phyloP scores from a whole-genome alignment of 2,329 filamentous ascomycete genomes.

The Aspergillus cejpii region DNA sequence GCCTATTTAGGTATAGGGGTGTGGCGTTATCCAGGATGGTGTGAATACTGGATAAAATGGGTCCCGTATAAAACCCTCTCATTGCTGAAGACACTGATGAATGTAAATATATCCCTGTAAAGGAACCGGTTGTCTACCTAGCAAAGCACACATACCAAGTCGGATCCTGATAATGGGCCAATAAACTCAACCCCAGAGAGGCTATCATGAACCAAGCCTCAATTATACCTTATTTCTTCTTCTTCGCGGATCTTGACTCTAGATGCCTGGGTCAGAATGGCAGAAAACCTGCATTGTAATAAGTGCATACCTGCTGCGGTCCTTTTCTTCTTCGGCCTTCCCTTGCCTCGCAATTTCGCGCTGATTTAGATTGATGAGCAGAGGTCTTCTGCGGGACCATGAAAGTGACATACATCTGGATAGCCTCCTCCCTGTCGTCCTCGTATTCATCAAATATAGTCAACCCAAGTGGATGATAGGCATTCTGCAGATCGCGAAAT shows the following conservation, averaged over 20 bases:
- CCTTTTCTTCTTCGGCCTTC: slow-evolving; percentile 82
- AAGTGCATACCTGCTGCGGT: slow-evolving; percentile 41
- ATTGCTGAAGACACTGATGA: no score
- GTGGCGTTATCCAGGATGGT: no score
- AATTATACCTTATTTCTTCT: slow-evolving; percentile 28
- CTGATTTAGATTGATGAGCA: slow-evolving; percentile 37
- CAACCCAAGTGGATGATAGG: slow-evolving; percentile 58
- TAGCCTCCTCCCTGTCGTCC: slow-evolving; percentile 65
- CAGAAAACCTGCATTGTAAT: background rate
- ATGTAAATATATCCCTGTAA: no score
- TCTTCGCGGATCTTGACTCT: slow-evolving; percentile 26
- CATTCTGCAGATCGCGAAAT: slow-evolving; percentile 64
- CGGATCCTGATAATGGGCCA: no score
- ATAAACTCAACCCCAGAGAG: no score
- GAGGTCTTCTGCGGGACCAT: background rate
- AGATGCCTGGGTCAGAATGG: background rate
- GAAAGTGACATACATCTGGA: slow-evolving; percentile 49
- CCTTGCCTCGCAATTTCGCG: slow-evolving; percentile 74
- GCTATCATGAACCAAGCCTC: no score
- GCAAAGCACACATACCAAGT: no score
- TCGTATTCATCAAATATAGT: slow-evolving; percentile 68
- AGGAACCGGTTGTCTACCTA: no score
- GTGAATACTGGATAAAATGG: no score
- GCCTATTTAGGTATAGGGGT: no score
- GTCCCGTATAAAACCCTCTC: no score